Evolutionary conservation across 2,329 filamentous ascomycete species (phyloP).

Genomic region (Paraconiothyrium sp.): DNA sequence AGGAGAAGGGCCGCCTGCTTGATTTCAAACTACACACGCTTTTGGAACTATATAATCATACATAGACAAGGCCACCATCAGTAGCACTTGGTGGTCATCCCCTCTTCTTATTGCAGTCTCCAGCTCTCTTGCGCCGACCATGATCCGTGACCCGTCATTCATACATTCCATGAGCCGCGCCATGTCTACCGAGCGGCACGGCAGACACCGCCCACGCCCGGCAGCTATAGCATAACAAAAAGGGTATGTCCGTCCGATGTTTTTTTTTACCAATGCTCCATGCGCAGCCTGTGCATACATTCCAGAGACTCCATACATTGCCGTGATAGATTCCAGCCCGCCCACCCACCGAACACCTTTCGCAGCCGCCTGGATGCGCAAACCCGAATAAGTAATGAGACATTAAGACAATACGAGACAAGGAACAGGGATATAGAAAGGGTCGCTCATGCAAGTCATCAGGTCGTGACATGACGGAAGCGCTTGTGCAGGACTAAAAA

Average conservation of each 20-base stretch:
- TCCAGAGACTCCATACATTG: conserved; percentile 10
- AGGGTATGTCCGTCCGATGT: conserved; percentile 32
- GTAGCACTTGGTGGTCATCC: conserved; percentile 31
- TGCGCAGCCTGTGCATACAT: conserved; percentile 31
- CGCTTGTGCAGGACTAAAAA: conserved; percentile 40
- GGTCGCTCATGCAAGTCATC: conserved; percentile 39
- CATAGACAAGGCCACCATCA: conserved; percentile 46
- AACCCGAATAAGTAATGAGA: conserved; percentile 19
- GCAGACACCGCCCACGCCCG: conserved; percentile 10
- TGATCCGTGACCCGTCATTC: conserved; percentile 40
- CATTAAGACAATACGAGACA: conserved; percentile 29
- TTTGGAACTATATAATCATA: conserved; percentile 50
- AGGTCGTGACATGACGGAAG: conserved; percentile 32
- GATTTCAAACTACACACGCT: conserved; percentile 28
- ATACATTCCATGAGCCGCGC: conserved; percentile 35
- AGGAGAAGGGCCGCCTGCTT: conserved; percentile 26
- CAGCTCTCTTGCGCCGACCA: conserved; percentile 18
- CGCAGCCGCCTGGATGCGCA: conserved; percentile 28
- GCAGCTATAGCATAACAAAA: conserved; percentile 36
- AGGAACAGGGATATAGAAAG: conserved; percentile 21
- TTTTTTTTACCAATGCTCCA: conserved; percentile 42
- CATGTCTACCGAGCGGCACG: conserved; percentile 19
- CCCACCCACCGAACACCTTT: conserved; percentile 31
- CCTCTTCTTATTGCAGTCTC: conserved; percentile 17
- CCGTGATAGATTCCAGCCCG: conserved; percentile 1